Evolutionary conservation across 129 eudicot genomes (phyloP).

Genomic region (Saposhnikovia divaricata): DNA sequence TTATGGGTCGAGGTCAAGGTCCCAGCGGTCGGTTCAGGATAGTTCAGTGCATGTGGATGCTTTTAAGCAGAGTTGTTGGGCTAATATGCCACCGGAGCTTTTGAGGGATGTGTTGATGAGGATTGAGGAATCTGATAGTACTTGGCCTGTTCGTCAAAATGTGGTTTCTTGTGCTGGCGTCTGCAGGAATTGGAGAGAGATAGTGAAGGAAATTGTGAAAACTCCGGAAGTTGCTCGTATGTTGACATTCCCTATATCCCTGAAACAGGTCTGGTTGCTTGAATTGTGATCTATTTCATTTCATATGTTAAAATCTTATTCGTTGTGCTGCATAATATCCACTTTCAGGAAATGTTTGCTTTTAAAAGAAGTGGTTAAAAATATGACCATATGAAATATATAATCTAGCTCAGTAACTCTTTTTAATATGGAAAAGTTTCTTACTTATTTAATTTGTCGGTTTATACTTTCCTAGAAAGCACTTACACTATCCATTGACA

Average conservation of each 20-base stretch:
- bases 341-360: neutral
- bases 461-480: neutral
- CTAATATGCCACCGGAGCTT: slow-evolving; percentile 90
- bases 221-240: slow-evolving; percentile 56
- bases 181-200: slow-evolving; percentile 86
- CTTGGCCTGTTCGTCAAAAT: slow-evolving; percentile 69
- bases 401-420: neutral
- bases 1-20: slow-evolving; percentile 70
- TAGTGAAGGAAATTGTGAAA: slow-evolving; percentile 72
- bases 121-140: slow-evolving; percentile 64
- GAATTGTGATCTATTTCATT: neutral
- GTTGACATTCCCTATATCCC: slow-evolving; percentile 83
- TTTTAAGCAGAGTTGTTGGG: slow-evolving; percentile 92
- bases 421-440: neutral
- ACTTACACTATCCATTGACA: neutral
- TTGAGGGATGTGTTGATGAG: slow-evolving; percentile 78
- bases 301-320: neutral
- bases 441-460: neutral
- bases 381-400: neutral
- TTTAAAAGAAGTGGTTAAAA: neutral
- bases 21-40: slow-evolving; percentile 56
- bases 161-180: slow-evolving; percentile 94
- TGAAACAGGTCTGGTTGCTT: slow-evolving; percentile 67
- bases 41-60: slow-evolving; percentile 38
- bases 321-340: neutral